phyloP scores from a whole-genome alignment of 805 yeast species.

The Saccharomycopsis guyanensis region DNA sequence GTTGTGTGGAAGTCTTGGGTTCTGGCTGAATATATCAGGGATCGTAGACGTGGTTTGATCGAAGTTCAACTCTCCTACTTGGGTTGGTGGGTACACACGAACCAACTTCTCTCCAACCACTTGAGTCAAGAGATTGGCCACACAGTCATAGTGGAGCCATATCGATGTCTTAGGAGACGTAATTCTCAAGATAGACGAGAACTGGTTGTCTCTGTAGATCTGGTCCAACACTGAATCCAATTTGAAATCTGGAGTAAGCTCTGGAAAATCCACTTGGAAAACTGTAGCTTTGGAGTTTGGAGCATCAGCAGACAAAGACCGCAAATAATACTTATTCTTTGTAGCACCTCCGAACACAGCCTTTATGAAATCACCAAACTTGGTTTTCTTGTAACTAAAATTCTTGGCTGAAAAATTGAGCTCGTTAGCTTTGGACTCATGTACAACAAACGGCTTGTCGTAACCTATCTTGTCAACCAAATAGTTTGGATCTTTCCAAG shows the following conservation, averaged over 20 bases:
- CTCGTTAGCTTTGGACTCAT: constrained; percentile 20
- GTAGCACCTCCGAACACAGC: constrained; percentile 19
- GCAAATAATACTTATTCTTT: constrained; percentile 23
- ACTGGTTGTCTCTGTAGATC: constrained; percentile 22
- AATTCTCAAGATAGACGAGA: constrained; percentile 30
- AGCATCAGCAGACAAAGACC: constrained; percentile 26
- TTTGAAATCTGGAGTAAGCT: constrained; percentile 25
- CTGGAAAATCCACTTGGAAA: constrained; percentile 27
- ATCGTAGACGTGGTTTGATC: constrained; percentile 29
- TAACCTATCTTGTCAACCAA: constrained; percentile 25
- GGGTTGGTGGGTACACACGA: constrained; percentile 30
- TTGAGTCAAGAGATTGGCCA: constrained; percentile 31
- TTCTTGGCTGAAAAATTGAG: constrained; percentile 29
- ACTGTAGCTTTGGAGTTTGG: constrained; percentile 28
- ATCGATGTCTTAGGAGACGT: constrained; percentile 28
- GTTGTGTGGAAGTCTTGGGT: constrained; percentile 15
- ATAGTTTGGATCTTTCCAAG: constrained; percentile 27
- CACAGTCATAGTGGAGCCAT: constrained; percentile 34
- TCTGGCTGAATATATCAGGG: constrained; percentile 24
- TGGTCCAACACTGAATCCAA: constrained; percentile 20
- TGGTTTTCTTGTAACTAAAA: constrained; percentile 25
- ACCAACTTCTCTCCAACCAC: constrained; percentile 28
- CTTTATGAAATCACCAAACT: constrained; percentile 26
- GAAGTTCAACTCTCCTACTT: constrained; percentile 26
- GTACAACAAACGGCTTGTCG: constrained; percentile 25